phyloP scores from a whole-genome alignment of 805 yeast species.

The Pichia californica region DNA sequence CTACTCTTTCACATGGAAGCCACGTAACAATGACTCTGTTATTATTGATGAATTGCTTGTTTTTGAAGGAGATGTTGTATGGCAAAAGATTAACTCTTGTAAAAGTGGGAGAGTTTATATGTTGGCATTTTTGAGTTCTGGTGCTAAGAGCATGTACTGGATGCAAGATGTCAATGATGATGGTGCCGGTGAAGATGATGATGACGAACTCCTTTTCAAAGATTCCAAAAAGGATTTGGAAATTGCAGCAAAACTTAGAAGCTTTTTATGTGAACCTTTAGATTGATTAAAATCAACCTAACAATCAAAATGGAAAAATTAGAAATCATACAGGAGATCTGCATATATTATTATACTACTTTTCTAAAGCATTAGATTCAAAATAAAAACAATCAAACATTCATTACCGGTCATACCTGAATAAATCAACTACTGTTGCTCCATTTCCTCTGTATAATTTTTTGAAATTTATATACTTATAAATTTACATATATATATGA shows the following conservation, averaged over 20 bases:
- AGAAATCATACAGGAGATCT: no score
- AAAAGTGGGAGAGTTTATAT: slow-evolving; percentile 65
- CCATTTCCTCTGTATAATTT: no score
- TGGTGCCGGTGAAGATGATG: slow-evolving; percentile 44
- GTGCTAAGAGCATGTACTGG: slow-evolving; percentile 55
- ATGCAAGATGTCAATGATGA: slow-evolving; percentile 52
- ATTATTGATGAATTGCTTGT: slow-evolving; percentile 60
- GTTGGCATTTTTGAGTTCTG: slow-evolving; percentile 31
- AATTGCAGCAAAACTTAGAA: slow-evolving; percentile 41
- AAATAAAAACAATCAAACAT: no score
- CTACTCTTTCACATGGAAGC: slow-evolving; percentile 66
- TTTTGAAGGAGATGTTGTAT: slow-evolving; percentile 81
- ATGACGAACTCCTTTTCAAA: slow-evolving; percentile 49
- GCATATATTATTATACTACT: no score
- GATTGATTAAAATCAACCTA: no score
- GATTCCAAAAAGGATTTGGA: slow-evolving; percentile 42
- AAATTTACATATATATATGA: no score
- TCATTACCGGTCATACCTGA: no score
- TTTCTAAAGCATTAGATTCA: no score
- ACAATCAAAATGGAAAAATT: slow-evolving; percentile 11
- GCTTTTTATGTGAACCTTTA: slow-evolving; percentile 37
- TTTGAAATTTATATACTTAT: no score
- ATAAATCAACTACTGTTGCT: no score
- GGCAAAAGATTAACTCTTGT: slow-evolving; percentile 64
- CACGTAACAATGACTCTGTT: slow-evolving; percentile 45